These are phyloP conservation scores for Boletus coccyginus DNA, from an alignment of 768 basidiomycete species.

Conservation along the genomic window DNA sequence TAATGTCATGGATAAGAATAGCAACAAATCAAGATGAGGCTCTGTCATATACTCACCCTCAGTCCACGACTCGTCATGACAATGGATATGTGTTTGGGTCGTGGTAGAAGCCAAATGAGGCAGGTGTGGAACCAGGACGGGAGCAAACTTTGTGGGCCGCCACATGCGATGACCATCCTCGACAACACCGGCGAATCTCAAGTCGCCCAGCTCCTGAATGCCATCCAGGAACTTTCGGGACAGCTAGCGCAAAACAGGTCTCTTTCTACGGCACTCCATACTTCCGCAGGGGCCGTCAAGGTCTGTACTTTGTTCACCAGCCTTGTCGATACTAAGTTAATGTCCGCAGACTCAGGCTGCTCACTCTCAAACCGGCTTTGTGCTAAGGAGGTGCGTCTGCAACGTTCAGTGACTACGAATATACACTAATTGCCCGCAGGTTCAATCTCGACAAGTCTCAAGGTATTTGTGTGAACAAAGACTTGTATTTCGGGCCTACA, in stretches of 20 bases:
- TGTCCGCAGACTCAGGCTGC: conserved; percentile 71
- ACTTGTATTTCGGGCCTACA: background rate
- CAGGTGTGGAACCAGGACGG: background rate
- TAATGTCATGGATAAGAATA: too few relatives aligned
- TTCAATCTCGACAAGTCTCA: conserved; percentile 88
- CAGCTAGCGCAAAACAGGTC: conserved; percentile 79
- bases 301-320: conserved; percentile 40
- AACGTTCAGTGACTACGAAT: background rate
- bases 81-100: too few relatives aligned
- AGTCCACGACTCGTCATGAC: too few relatives aligned
- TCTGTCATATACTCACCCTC: too few relatives aligned
- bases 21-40: too few relatives aligned
- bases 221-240: conserved; percentile 78
- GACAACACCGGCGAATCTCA: conserved; percentile 54
- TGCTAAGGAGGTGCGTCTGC: conserved; percentile 65
- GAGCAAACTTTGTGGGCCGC: background rate
- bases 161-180: conserved; percentile 50
- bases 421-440: conserved; percentile 29
- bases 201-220: conserved; percentile 57
- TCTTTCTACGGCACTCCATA: conserved; percentile 67
- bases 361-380: conserved; percentile 90
- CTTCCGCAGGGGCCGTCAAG: conserved; percentile 76
- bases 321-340: background rate
- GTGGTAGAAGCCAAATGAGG: too few relatives aligned
- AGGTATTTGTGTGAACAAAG: conserved; percentile 43